These are phyloP conservation scores for Cyphellophora attinorum DNA, from an alignment of 2,329 filamentous ascomycete species.

Conservation along the genomic window DNA sequence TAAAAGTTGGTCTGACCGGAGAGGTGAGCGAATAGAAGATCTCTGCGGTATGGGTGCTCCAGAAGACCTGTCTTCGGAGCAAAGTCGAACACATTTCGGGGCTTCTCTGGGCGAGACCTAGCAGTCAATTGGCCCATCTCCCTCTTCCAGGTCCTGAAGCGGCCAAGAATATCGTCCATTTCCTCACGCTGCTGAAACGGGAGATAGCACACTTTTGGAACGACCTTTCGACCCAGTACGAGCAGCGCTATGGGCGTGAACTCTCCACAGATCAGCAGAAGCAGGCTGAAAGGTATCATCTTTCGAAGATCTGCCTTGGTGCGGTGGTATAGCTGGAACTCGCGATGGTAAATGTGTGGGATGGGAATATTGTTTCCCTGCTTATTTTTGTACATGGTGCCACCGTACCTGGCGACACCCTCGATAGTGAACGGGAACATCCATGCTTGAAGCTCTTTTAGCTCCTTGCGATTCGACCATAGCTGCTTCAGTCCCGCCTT, in stretches of 20 bases:
- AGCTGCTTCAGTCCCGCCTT: conserved; percentile 72
- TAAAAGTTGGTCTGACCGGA: not conserved
- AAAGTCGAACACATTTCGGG: conserved; percentile 1
- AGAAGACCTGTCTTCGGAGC: conserved; percentile 1
- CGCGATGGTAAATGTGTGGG: conserved; percentile 48
- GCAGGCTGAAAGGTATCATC: conserved; percentile 65
- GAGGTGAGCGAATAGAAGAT: conserved; percentile 1
- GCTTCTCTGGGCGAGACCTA: not conserved
- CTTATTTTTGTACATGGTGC: not conserved
- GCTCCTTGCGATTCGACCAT: conserved; percentile 48
- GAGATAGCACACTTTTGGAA: conserved; percentile 75
- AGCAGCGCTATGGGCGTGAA: conserved; percentile 74
- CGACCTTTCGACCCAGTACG: conserved; percentile 55
- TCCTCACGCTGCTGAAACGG: conserved; percentile 60
- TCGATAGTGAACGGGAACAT: conserved; percentile 1
- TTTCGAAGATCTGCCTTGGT: conserved; percentile 64
- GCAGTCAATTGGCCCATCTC: conserved; percentile 1
- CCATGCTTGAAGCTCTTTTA: conserved; percentile 26
- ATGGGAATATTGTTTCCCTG: not conserved
- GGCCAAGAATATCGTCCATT: conserved; percentile 1
- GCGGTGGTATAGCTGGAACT: conserved; percentile 61
- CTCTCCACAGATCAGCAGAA: conserved; percentile 74
- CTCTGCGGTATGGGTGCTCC: conserved; percentile 1
- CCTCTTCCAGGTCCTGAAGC: conserved; percentile 1
- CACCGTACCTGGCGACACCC: conserved; percentile 34